These are phyloP conservation scores for Leccinum variicolor DNA, from an alignment of 768 basidiomycete species.

Conservation along the genomic window DNA sequence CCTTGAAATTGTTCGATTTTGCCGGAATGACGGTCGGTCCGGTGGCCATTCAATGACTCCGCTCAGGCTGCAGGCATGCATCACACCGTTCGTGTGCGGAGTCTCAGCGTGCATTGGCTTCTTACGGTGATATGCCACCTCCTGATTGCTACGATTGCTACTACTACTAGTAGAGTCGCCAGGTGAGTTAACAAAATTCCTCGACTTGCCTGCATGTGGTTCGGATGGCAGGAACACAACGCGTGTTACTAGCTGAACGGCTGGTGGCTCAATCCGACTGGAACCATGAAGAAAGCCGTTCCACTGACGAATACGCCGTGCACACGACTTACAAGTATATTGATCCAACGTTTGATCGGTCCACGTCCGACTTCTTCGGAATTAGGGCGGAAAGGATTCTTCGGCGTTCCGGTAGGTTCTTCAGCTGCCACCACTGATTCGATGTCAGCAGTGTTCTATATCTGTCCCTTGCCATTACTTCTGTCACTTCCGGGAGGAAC, in stretches of 20 bases:
- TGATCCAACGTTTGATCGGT: not conserved
- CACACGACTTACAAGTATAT: not conserved
- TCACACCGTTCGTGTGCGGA: not conserved
- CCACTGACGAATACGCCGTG: not conserved
- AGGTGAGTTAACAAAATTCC: not conserved
- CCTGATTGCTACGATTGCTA: not conserved
- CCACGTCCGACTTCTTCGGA: not conserved
- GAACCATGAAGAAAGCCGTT: not conserved
- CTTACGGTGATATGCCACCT: not conserved
- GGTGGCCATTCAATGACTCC: not conserved
- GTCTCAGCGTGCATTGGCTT: not conserved
- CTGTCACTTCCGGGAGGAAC: not conserved
- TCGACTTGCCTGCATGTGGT: too few relatives aligned
- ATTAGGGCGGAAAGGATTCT: not conserved
- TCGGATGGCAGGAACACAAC: not conserved
- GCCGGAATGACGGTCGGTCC: not conserved
- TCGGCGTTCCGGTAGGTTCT: not conserved
- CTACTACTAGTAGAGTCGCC: not conserved
- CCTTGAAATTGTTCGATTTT: not conserved
- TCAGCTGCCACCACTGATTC: not conserved
- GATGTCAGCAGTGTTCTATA: not conserved
- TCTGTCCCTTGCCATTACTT: not conserved
- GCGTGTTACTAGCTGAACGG: not conserved
- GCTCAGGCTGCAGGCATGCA: not conserved
- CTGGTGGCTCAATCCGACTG: not conserved